Base-by-base conservation (phyloP, 2,329 filamentous ascomycete species). In the Lachnum nothofagi region DNA sequence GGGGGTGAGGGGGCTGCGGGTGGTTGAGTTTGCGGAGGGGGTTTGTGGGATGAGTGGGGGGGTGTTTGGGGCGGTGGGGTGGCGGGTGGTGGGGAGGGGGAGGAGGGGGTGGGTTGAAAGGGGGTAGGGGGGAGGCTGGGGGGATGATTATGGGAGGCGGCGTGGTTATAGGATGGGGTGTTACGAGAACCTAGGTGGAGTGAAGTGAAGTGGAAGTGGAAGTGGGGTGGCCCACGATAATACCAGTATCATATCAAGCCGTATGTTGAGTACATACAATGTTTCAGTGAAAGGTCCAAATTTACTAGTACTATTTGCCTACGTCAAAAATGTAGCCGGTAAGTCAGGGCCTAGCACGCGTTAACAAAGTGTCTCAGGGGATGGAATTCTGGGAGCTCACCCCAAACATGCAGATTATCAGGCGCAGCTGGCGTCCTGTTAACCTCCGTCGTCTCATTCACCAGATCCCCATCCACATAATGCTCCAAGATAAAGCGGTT, bases 391-490 rank as follows among this genome's bases (percentile, higher is more conserved):
- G 25, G 25, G 25, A 12, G 23, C 65, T 46, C 49, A 60, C 59
- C 59, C 59, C 59, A 61, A n/a, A 61, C 55, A 48, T 60, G 52
- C 25, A 61, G 34, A 46, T 55, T 55, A 24, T 44, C 56, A 17
- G 49, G 54, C 4, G 24, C 51, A 16, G 54, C 53, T 23, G 37
- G 34, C 1, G 44, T 57, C 29, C 50, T 42, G 34, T 53, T 57
- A 4, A 55, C 53, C 3, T 54, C 53, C 4, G 58, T 59, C 37
- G 54, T 49, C n/a, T 60, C 57, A 41, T 80, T 80, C 2, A 86
- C 74, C 55, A 84, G 58, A 66, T 88, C 84, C 1, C 84, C 83
- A 63, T 87, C 84, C 14, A 82, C 79, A 58, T 87, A 88, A 64
- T 86, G 82, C 67, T 85, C 82, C 60, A 85, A 68, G 65, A 85